A percentile compares a stretch with the other conserved stretches of the same genome.
Evolutionary conservation across 805 yeast species (phyloP).

Genomic region (Kregervanrija delftensis): DNA sequence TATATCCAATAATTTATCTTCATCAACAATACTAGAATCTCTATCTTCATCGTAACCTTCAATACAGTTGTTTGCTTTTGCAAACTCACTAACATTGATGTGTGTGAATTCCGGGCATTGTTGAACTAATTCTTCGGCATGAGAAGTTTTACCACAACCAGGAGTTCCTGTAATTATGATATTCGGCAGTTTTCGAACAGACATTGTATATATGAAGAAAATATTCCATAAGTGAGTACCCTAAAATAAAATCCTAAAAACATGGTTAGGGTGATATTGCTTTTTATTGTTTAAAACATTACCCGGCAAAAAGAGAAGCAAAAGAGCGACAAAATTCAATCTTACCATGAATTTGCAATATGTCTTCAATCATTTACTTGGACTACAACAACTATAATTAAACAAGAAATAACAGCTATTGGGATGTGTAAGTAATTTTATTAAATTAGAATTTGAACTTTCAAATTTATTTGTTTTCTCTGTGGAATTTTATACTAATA

Average conservation of each 20-base stretch:
- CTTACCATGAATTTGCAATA: background rate
- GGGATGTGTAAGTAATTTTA: background rate
- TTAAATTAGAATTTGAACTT: too few relatives aligned
- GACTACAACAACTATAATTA: slow-evolving; percentile 1
- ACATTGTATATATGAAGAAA: slow-evolving; percentile 11
- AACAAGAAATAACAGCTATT: background rate
- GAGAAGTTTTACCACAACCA: slow-evolving; percentile 80
- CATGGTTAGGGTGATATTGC: too few relatives aligned
- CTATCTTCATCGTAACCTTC: slow-evolving; percentile 83
- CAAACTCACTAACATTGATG: slow-evolving; percentile 72
- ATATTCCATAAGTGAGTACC: too few relatives aligned
- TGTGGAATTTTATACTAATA: too few relatives aligned
- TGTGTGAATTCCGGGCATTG: slow-evolving; percentile 44
- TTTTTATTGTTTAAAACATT: too few relatives aligned
- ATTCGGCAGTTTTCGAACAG: slow-evolving; percentile 47
- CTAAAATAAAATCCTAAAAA: too few relatives aligned
- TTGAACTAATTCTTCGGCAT: slow-evolving; percentile 46
- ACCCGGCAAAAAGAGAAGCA: too few relatives aligned
- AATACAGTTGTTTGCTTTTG: slow-evolving; percentile 67
- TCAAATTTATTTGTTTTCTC: too few relatives aligned
- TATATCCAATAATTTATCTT: slow-evolving; percentile 76
- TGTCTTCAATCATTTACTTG: background rate
- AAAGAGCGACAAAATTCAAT: too few relatives aligned
- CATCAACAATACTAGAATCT: slow-evolving; percentile 86
- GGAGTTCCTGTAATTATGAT: slow-evolving; percentile 94